Evolutionary conservation across 2,329 filamentous ascomycete species (phyloP).

Genomic region (Chalara sp.): DNA sequence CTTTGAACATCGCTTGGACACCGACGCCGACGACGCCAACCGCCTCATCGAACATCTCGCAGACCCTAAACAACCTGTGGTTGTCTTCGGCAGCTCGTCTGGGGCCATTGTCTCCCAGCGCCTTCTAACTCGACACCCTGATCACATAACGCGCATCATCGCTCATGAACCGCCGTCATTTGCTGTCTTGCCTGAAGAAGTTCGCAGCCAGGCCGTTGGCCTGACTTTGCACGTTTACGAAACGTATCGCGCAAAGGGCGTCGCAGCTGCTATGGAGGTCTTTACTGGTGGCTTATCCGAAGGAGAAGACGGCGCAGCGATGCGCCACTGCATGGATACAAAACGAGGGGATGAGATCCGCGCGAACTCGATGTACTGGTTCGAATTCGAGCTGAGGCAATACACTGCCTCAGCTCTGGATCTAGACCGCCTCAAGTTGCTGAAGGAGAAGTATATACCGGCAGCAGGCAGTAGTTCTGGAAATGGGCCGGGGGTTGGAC

Average conservation of each 20-base stretch:
- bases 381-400: conserved; percentile 11
- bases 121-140: conserved; percentile 7
- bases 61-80: conserved; percentile 2
- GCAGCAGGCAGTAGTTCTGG: conserved; percentile 5
- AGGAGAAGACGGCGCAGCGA: conserved; percentile 2
- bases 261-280: neutral
- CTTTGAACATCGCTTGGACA: conserved; percentile 22
- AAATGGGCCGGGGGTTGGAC: conserved; percentile 5
- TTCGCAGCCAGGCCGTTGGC: neutral
- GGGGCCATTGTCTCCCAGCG: conserved; percentile 12
- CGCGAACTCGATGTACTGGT: conserved; percentile 11
- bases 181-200: conserved; percentile 1
- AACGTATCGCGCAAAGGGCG: conserved; percentile 4
- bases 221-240: conserved; percentile 5
- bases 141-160: conserved; percentile 1
- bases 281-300: neutral
- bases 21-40: conserved; percentile 26
- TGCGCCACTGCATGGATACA: conserved; percentile 7
- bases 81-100: conserved; percentile 13
- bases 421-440: conserved; percentile 1
- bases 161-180: conserved; percentile 6
- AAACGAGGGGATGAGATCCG: conserved; percentile 7
- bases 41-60: conserved; percentile 10
- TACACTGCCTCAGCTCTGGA: conserved; percentile 4
- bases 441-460: conserved; percentile 7